Evolutionary conservation across 495 filamentous ascomycete genomes (phyloP).

Genomic region (Penicillium canariense): DNA sequence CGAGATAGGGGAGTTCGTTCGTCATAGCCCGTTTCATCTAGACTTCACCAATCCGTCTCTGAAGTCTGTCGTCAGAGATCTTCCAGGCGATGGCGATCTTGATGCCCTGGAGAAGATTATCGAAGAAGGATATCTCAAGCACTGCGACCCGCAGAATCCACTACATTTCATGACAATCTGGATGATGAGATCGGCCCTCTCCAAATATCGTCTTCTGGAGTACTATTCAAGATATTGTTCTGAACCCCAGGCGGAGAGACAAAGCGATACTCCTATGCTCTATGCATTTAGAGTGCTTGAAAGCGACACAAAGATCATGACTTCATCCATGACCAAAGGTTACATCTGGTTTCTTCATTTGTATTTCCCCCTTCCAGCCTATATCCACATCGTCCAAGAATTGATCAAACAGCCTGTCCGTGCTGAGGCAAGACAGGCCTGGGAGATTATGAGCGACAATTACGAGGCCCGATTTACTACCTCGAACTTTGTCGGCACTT

Average conservation of each 20-base stretch:
- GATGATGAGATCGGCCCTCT: conserved; percentile 41
- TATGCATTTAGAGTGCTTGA: conserved; percentile 46
- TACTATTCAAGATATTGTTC: conserved; percentile 34
- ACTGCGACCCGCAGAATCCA: conserved; percentile 36
- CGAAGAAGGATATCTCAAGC: conserved; percentile 46
- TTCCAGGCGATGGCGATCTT: conserved; percentile 30
- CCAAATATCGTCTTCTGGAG: conserved; percentile 47
- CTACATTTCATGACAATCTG: conserved; percentile 49
- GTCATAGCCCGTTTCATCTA: conserved; percentile 46
- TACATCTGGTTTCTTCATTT: conserved; percentile 45
- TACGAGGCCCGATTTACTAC: conserved; percentile 39
- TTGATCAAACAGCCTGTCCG: conserved; percentile 36
- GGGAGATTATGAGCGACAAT: conserved; percentile 52
- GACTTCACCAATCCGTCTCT: conserved; percentile 49
- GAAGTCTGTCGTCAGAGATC: conserved; percentile 35
- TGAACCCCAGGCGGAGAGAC: conserved; percentile 22
- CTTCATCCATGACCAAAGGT: conserved; percentile 42
- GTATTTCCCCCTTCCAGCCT: conserved; percentile 55
- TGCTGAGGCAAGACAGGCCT: conserved; percentile 34
- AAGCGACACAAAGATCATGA: conserved; percentile 49
- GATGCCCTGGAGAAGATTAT: conserved; percentile 40
- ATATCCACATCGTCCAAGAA: conserved; percentile 49
- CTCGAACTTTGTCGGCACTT: conserved; percentile 16
- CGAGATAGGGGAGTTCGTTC: conserved; percentile 48
- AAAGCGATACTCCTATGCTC: conserved; percentile 36